Evolutionary conservation across 305 asterid genomes (phyloP).

Genomic region (Fraxinus xanthoxyloides): DNA sequence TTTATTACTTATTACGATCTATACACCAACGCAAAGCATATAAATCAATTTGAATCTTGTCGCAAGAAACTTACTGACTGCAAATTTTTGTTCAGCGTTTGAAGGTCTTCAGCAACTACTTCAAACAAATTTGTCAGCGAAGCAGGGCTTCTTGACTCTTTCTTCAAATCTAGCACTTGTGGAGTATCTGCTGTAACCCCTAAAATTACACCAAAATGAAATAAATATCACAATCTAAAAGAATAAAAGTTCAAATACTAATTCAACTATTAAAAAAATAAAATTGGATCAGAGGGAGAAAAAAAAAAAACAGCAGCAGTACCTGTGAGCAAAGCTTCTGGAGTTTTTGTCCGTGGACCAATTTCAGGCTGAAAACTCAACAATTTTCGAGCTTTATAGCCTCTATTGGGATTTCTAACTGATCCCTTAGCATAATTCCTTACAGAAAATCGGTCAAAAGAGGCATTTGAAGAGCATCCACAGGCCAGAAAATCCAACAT

Average conservation of each 20-base stretch:
- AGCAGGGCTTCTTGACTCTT: constrained; percentile 31
- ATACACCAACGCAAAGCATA: not conserved
- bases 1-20: too few species aligned
- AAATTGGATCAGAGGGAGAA: not conserved
- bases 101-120: constrained; percentile 52
- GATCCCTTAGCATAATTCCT: constrained; percentile 36
- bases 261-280: not conserved
- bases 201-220: not conserved
- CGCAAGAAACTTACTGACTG: constrained; percentile 46
- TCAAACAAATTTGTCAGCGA: constrained; percentile 48
- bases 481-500: constrained; percentile 55
- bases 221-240: not conserved
- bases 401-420: constrained; percentile 42
- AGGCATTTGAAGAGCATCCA: constrained; percentile 67
- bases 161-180: constrained; percentile 27
- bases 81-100: constrained; percentile 48
- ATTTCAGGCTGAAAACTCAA: constrained; percentile 48
- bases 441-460: constrained; percentile 34
- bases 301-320: constrained; percentile 10
- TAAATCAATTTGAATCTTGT: not conserved
- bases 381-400: constrained; percentile 39
- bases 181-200: not conserved
- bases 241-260: not conserved
- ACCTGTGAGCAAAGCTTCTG: constrained; percentile 64
- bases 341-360: constrained; percentile 54